phyloP scores from a whole-genome alignment of 2,329 filamentous ascomycete genomes.

The Domatiomyces globalis region DNA sequence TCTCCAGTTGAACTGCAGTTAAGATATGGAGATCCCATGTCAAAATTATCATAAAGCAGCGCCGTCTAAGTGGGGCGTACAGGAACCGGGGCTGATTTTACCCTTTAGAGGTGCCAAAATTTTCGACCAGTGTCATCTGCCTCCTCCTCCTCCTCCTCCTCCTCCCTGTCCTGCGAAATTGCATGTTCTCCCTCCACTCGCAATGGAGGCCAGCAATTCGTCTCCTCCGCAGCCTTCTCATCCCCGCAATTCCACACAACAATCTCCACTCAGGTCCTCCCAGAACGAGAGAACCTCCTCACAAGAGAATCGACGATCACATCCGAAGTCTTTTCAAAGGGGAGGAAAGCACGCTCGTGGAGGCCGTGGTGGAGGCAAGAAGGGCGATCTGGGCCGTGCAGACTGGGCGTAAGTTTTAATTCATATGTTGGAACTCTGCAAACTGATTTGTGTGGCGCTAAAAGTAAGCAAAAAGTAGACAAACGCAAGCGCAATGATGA shows the following conservation, averaged over 20 bases:
- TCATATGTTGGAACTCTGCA: slow-evolving; percentile 4
- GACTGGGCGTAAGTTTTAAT: slow-evolving; percentile 46
- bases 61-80: no score
- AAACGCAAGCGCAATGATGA: slow-evolving; percentile 39
- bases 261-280: not conserved
- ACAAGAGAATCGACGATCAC: slow-evolving; percentile 6
- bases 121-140: not conserved
- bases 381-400: slow-evolving; percentile 50
- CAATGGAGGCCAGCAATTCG: not conserved
- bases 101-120: no score
- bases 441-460: slow-evolving; percentile 28
- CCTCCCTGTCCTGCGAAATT: not conserved
- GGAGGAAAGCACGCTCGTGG: slow-evolving; percentile 8
- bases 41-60: no score
- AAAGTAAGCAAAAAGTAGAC: slow-evolving; percentile 36
- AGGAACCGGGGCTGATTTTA: no score
- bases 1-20: no score
- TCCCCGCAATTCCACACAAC: not conserved
- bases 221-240: not conserved
- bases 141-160: not conserved
- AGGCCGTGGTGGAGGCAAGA: slow-evolving; percentile 27
- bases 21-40: no score
- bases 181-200: not conserved
- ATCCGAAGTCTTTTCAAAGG: slow-evolving; percentile 10
- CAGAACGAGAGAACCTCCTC: not conserved